These are phyloP conservation scores for Phytophthora niederhauseri DNA, from an alignment of 352 stramenopile genomes.

Conservation along the genomic window DNA sequence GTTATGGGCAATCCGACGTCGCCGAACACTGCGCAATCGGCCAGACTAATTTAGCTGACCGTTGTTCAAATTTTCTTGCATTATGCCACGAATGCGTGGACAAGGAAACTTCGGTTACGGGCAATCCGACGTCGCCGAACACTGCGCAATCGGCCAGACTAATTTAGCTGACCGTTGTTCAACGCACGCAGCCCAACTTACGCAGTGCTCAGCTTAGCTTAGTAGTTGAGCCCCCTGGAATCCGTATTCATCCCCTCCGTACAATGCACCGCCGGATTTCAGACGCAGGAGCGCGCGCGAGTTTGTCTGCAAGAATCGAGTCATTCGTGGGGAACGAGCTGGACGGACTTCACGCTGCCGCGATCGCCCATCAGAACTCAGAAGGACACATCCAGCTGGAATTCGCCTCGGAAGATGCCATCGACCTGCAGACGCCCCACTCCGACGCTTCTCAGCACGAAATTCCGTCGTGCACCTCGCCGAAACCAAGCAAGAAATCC, in stretches of 20 bases:
- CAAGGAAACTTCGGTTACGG: background rate
- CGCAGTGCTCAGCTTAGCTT: background rate
- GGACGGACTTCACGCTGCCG: constrained; percentile 24
- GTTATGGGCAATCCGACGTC: constrained; percentile 14
- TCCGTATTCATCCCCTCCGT: background rate
- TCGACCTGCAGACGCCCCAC: constrained; percentile 29
- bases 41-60: constrained; percentile 25
- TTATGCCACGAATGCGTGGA: background rate
- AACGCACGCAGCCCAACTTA: constrained; percentile 4
- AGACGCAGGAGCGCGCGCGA: background rate
- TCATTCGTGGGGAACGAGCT: constrained; percentile 25
- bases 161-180: constrained; percentile 28
- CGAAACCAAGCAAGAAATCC: background rate
- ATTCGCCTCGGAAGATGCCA: constrained; percentile 38
- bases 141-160: constrained; percentile 4
- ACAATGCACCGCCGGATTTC: constrained; percentile 12
- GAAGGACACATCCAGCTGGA: constrained; percentile 45
- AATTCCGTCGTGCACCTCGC: constrained; percentile 6
- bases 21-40: background rate
- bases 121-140: constrained; percentile 14
- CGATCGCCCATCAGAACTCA: constrained; percentile 24
- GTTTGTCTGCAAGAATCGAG: constrained; percentile 23
- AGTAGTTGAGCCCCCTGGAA: background rate
- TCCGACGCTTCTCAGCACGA: constrained; percentile 9
- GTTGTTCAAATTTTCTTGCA: constrained; percentile 12